phyloP scores from a whole-genome alignment of 1,284 basidiomycete genomes.

The Naganishia liquefaciens region DNA sequence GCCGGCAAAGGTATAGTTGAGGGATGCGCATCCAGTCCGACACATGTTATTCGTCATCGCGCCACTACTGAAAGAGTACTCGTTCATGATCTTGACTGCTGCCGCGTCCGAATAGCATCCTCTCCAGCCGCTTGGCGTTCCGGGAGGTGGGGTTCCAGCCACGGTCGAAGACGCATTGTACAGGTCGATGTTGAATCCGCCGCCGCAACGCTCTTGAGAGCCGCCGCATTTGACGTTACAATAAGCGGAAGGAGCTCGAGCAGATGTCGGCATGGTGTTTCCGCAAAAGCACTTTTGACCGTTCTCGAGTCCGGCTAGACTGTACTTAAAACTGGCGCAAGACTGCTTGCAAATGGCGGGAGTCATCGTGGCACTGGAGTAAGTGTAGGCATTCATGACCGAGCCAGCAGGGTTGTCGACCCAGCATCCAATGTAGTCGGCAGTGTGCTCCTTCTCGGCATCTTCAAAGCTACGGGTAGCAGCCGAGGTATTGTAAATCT shows the following conservation, averaged over 20 bases:
- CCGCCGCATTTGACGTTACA: constrained; percentile 36
- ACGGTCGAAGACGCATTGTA: constrained; percentile 22
- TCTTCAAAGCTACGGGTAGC: constrained; percentile 24
- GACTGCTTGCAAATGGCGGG: constrained; percentile 35
- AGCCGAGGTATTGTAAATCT: constrained; percentile 30
- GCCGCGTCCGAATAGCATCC: constrained; percentile 32
- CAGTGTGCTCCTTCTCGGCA: constrained; percentile 21
- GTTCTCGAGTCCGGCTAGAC: constrained; percentile 36
- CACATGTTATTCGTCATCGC: constrained; percentile 34
- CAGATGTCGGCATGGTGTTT: constrained; percentile 34
- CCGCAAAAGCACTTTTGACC: constrained; percentile 41
- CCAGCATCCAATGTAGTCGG: constrained; percentile 26
- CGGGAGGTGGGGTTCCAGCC: constrained; percentile 3
- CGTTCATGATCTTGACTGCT: constrained; percentile 30
- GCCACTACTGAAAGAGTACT: constrained; percentile 33
- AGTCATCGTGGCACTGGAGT: constrained; percentile 37
- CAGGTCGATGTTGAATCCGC: constrained; percentile 20
- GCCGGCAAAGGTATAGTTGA: constrained; percentile 37
- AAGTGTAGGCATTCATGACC: constrained; percentile 37
- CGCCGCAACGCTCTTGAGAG: constrained; percentile 30
- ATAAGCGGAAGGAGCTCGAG: constrained; percentile 31
- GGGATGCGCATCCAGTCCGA: constrained; percentile 29
- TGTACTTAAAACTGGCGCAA: constrained; percentile 34
- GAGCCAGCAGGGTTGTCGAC: constrained; percentile 29
- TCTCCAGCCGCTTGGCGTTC: constrained; percentile 28